Evolutionary conservation across 2,329 filamentous ascomycete species (phyloP), one percentile per base, ranked within the genome.

Genomic region (Nigrospora sphaerica): DNA sequence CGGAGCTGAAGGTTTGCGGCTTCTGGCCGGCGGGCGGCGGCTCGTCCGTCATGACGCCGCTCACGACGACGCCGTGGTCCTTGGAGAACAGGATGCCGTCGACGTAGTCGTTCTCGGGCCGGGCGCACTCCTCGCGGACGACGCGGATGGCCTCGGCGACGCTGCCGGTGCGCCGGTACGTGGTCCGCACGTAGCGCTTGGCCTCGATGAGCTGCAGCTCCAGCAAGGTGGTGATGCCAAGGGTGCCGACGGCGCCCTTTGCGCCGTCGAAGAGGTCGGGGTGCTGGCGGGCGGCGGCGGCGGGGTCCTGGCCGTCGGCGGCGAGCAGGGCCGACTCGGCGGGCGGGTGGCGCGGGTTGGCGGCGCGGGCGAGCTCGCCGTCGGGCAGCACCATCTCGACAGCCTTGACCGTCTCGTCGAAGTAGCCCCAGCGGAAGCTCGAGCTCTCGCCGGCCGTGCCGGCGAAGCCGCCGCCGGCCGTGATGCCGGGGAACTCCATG

Each of bases 401-500:
- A 43, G 69, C 69, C 40, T 73, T 72, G 49, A 88, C 72, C 0
- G 75, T 84, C 37, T 77, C 73, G 60, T 87, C 80, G 58, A 88
- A 88, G 65, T 85, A 86, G 36, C 85, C 85, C 60, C 86, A 77
- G 49, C 74, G 74, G 66, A 88, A 89, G 16, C 75, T 81, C 52
- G 74, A 80, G 65, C 80, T 85, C 69, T 89, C 85, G 23, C 84
- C 85, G 0, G 82, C 80, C 0, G 83, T 86, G 11, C 85, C 85
- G 1, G 83, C 80, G 61, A 79, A 88, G 4, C 83, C 84, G 35
- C 85, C 85, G 19, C 85, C 85, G 2, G 80, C 81, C 0, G 85
- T 88, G 62, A 88, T 88, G 32, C 84, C 85, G 0, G 83, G 84
- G 54, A 88, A 88, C 62, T 88, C 85, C 80, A 86, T 86, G 19